A percentile compares a stretch with the other conserved stretches of the same genome.
Conservation (phyloP, 2,329 filamentous ascomycete genomes). For the Pseudogymnoascus pannorum region DNA sequence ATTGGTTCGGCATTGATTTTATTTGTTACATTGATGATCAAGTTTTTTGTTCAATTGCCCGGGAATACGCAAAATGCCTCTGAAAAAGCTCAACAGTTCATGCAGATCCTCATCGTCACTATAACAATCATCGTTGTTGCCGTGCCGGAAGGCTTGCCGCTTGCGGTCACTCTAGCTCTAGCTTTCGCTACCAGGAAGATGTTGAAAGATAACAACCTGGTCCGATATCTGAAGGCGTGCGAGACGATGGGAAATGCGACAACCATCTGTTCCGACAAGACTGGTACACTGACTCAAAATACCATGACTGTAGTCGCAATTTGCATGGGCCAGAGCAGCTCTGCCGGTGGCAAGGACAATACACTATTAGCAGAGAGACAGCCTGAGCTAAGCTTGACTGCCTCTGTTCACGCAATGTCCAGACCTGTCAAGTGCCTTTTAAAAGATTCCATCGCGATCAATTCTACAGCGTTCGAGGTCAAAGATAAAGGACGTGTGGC, state of each 20-base stretch:
- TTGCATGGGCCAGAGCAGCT: conserved; percentile 41
- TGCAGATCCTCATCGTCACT: conserved; percentile 52
- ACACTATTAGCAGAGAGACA: conserved; percentile 42
- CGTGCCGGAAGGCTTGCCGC: conserved; percentile 53
- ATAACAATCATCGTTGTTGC: conserved; percentile 59
- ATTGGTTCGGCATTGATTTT: conserved; percentile 29
- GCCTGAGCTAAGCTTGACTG: conserved; percentile 33
- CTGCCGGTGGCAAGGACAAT: conserved; percentile 49
- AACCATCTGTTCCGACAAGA: conserved; percentile 70
- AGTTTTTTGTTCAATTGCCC: conserved; percentile 29
- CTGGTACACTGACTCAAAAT: conserved; percentile 64
- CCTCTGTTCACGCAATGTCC: neutral
- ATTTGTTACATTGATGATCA: conserved; percentile 33
- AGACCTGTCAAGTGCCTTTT: conserved; percentile 32
- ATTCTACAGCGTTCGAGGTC: conserved; percentile 59
- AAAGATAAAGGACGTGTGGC: conserved; percentile 46
- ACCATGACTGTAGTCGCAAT: conserved; percentile 68
- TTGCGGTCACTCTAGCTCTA: conserved; percentile 57
- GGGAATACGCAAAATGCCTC: conserved; percentile 29
- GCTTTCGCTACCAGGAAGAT: conserved; percentile 57
- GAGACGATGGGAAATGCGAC: conserved; percentile 63
- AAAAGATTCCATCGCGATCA: conserved; percentile 55
- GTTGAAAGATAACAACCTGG: conserved; percentile 58
- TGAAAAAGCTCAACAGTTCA: conserved; percentile 50
- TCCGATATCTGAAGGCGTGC: conserved; percentile 53